Evolutionary conservation across 805 yeast species (phyloP).

Genomic region (Wickerhamiella cacticola): DNA sequence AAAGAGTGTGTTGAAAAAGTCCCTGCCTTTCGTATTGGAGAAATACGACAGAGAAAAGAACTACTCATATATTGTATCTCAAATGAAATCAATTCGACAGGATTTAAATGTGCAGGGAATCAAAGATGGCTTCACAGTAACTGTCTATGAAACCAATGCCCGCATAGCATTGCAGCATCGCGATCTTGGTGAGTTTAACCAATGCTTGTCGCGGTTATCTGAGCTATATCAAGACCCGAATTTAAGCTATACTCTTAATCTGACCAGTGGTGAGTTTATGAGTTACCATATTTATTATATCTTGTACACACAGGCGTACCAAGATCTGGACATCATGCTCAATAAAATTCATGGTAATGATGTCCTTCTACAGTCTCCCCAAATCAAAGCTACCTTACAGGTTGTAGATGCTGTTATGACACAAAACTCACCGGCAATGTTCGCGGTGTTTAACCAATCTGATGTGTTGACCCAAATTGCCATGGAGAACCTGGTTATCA

Average conservation of each 20-base stretch:
- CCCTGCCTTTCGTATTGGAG: slow-evolving; percentile 42
- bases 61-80: slow-evolving; percentile 75
- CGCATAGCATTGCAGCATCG: slow-evolving; percentile 70
- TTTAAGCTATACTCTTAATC: slow-evolving; percentile 23
- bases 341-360: slow-evolving; percentile 22
- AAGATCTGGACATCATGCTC: slow-evolving; percentile 40
- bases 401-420: slow-evolving; percentile 30
- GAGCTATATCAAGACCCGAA: slow-evolving; percentile 40
- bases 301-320: slow-evolving; percentile 55
- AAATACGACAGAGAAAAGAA: slow-evolving; percentile 43
- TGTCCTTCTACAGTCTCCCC: slow-evolving; percentile 22
- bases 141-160: slow-evolving; percentile 77
- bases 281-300: slow-evolving; percentile 65
- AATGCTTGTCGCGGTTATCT: slow-evolving; percentile 75
- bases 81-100: slow-evolving; percentile 83
- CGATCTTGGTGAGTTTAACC: slow-evolving; percentile 91
- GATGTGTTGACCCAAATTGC: slow-evolving; percentile 36
- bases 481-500: slow-evolving; percentile 42
- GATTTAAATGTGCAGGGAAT: slow-evolving; percentile 88
- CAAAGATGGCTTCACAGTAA: slow-evolving; percentile 59
- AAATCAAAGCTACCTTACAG: slow-evolving; percentile 30
- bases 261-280: slow-evolving; percentile 46
- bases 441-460: slow-evolving; percentile 34
- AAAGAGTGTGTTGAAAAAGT: slow-evolving; percentile 41
- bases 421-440: slow-evolving; percentile 44